These are phyloP conservation scores for Isabelozyma pseudorhagii DNA, from an alignment of 805 yeast species.

Conservation along the genomic window DNA sequence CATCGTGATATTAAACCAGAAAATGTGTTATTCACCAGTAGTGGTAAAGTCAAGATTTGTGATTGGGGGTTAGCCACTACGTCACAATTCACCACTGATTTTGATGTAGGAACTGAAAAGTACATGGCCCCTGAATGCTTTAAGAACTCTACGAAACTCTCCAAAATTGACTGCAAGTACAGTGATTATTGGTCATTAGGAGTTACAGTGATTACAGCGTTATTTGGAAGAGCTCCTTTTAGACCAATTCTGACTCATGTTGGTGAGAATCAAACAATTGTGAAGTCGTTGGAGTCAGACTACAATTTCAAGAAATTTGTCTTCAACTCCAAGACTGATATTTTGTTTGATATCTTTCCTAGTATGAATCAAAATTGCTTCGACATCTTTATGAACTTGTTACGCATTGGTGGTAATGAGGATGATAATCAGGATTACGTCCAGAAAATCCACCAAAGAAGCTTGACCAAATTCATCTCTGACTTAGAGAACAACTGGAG, in stretches of 20 bases:
- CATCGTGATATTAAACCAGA: conserved; percentile 78
- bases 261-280: conserved; percentile 7
- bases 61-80: conserved; percentile 72
- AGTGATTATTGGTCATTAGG: conserved; percentile 60
- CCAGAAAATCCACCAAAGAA: conserved; percentile 26
- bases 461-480: conserved; percentile 29
- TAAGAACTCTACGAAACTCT: conserved; percentile 8
- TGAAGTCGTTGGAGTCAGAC: conserved; percentile 25
- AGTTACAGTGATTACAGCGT: conserved; percentile 45
- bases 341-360: conserved; percentile 49
- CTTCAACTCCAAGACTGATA: conserved; percentile 31
- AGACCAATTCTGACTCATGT: conserved; percentile 20
- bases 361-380: conserved; percentile 42
- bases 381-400: conserved; percentile 37
- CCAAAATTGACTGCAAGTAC: conserved; percentile 38
- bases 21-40: conserved; percentile 52
- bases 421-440: conserved; percentile 22
- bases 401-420: conserved; percentile 35
- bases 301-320: conserved; percentile 43
- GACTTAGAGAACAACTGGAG: conserved; percentile 27
- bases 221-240: conserved; percentile 55
- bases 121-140: conserved; percentile 58
- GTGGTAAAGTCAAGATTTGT: conserved; percentile 58
- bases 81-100: conserved; percentile 22
- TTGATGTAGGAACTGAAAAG: conserved; percentile 54